phyloP scores from a whole-genome alignment of 495 filamentous ascomycete genomes.

The Xylaria scruposa region DNA sequence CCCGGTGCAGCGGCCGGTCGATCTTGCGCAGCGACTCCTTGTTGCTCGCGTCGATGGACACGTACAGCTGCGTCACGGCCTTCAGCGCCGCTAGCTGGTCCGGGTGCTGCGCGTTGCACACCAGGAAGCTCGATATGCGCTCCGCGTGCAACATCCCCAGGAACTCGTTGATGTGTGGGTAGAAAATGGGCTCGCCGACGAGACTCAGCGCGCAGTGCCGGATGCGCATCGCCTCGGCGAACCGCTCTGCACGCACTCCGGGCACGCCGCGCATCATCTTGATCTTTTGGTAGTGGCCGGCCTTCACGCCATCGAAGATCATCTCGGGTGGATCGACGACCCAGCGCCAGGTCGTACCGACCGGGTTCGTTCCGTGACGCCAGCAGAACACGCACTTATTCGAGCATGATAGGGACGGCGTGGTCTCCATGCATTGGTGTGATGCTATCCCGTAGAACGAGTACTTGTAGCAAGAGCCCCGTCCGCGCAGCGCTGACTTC shows the following conservation, averaged over 20 bases:
- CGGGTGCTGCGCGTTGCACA: constrained; percentile 98
- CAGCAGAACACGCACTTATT: constrained; percentile 99
- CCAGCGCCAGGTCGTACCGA: constrained; percentile 96
- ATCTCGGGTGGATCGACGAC: constrained; percentile 86
- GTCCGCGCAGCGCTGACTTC: constrained; percentile 93
- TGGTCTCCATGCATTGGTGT: constrained; percentile 97
- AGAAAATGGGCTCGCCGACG: constrained; percentile 97
- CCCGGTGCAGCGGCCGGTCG: constrained; percentile 89
- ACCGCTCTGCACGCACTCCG: constrained; percentile 88
- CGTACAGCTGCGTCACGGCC: constrained; percentile 92
- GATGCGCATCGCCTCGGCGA: constrained; percentile 90
- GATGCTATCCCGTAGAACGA: constrained; percentile 96
- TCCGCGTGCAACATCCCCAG: constrained; percentile 79
- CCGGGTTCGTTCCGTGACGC: constrained; percentile 96
- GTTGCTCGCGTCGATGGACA: constrained; percentile 93
- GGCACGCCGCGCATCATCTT: constrained; percentile 95
- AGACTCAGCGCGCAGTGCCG: constrained; percentile 89
- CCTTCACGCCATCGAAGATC: constrained; percentile 89
- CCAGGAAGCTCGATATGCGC: constrained; percentile 90
- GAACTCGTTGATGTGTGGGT: constrained; percentile 95
- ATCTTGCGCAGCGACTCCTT: constrained; percentile 84
- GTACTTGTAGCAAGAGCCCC: constrained; percentile 96
- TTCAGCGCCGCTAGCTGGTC: constrained; percentile 82
- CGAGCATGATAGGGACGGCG: constrained; percentile 90
- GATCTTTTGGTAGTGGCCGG: constrained; percentile 94